Conservation (phyloP, 805 yeast species). For the Teunomyces funiuensis region DNA sequence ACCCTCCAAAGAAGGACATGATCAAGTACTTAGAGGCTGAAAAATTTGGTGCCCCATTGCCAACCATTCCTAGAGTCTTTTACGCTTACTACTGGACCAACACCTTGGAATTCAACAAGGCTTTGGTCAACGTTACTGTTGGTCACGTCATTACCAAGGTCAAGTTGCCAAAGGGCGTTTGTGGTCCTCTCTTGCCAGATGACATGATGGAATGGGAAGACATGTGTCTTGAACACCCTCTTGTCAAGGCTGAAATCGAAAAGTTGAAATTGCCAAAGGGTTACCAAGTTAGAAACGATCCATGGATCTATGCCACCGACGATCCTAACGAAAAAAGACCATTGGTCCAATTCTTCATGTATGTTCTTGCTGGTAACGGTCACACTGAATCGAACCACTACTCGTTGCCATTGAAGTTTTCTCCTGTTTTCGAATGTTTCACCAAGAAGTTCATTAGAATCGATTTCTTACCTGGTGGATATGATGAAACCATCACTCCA, state of each 20-base stretch:
- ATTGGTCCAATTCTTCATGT: constrained; percentile 74
- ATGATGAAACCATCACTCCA: constrained; percentile 57
- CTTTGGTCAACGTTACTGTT: constrained; percentile 63
- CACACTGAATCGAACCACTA: constrained; percentile 76
- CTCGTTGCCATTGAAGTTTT: constrained; percentile 69
- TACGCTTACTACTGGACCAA: constrained; percentile 62
- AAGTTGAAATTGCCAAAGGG: constrained; percentile 63
- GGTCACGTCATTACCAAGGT: constrained; percentile 61
- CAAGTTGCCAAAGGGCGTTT: constrained; percentile 56
- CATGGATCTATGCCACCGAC: constrained; percentile 87
- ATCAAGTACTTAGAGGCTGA: constrained; percentile 66
- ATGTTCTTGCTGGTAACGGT: constrained; percentile 59
- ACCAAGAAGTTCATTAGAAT: constrained; percentile 64
- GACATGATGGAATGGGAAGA: constrained; percentile 58
- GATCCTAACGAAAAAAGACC: constrained; percentile 58
- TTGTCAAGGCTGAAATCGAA: constrained; percentile 60
- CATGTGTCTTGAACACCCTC: constrained; percentile 52
- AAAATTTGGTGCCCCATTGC: constrained; percentile 47
- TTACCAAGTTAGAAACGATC: constrained; percentile 61
- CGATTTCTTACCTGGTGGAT: constrained; percentile 72
- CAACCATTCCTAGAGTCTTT: constrained; percentile 65
- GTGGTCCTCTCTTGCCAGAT: constrained; percentile 72
- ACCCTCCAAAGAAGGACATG: constrained; percentile 79
- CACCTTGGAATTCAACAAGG: constrained; percentile 59
- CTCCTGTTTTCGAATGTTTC: constrained; percentile 68